Evolutionary conservation across 2,329 filamentous ascomycete genomes (phyloP), one percentile per base, ranked within the genome.

Genomic region (Mycocentrospora acerina): DNA sequence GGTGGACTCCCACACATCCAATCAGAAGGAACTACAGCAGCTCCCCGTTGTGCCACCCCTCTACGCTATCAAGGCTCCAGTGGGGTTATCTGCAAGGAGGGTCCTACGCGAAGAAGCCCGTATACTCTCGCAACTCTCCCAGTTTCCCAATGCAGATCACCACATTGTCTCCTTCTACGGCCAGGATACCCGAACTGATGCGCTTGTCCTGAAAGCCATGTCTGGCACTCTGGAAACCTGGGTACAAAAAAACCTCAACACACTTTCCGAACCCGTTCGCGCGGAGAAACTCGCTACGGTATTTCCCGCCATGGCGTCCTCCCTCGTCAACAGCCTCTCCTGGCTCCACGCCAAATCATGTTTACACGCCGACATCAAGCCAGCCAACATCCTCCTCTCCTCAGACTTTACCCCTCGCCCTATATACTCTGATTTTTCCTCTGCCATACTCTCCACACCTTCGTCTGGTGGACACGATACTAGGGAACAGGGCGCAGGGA

Each of bases 361-460:
- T 32, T 60, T 71, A 2, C 62, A 66, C 43, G 72, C 69, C 4
- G 73, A 76, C 40, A 68, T 75, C 56, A 76, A 76, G 52, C 71
- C 73, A 1, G 64, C 63, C 2, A 76, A 76, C 51, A 65, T 76
- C 29, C 62, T 76, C 24, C 51, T 72, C 34, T 52, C 48, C 3
- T 26, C 40, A 3, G 13, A 43, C 12, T 24, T 36, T 14, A 18
- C 26, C 13, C 47, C 52, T 1, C 24, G 43, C 24, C 59, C 64
- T 39, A 62, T 66, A 19, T 72, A 62, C 48, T 66, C 71, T 12
- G 72, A 74, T 53, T 74, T 74, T 51, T 72, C 70, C 4, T 66
- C 71, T 9, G 64, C 69, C 16, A 50, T 57, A 17, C 42, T 60
- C 7, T 24, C 45, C 22, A 30, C 33, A 10, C 33, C 48, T 3